These are phyloP conservation scores for Graphiopsis chlorocephala DNA, from an alignment of 2,329 filamentous ascomycete genomes.

Conservation along the genomic window DNA sequence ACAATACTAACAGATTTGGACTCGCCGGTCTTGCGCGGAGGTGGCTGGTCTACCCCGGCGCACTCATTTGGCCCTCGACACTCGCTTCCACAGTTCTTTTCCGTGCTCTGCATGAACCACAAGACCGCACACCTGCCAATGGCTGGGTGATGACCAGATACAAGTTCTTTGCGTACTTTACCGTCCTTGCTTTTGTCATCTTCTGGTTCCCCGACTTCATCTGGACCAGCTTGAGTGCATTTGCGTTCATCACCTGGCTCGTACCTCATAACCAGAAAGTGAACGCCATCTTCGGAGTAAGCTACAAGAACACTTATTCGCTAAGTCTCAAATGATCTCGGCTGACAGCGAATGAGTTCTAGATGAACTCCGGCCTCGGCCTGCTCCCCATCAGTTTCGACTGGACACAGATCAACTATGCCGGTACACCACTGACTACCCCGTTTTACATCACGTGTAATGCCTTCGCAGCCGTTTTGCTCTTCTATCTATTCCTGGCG, in stretches of 20 bases:
- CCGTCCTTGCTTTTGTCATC: slow-evolving; percentile 43
- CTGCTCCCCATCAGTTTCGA: slow-evolving; percentile 89
- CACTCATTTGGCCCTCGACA: background rate
- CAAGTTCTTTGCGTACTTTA: slow-evolving; percentile 78
- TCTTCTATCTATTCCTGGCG: background rate
- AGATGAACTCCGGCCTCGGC: slow-evolving; percentile 61
- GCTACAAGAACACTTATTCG: background rate
- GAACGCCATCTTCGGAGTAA: background rate
- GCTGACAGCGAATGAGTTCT: background rate
- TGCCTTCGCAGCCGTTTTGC: slow-evolving; percentile 48
- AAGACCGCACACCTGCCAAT: slow-evolving; percentile 53
- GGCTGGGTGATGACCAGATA: slow-evolving; percentile 81
- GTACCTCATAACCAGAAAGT: slow-evolving; percentile 44
- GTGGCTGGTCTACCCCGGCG: background rate
- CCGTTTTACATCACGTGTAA: slow-evolving; percentile 71
- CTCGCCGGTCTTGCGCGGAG: background rate
- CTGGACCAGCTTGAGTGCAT: background rate
- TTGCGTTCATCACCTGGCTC: background rate
- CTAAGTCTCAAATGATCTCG: background rate
- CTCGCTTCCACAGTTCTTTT: background rate
- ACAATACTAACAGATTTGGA: background rate
- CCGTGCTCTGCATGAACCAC: slow-evolving; percentile 59
- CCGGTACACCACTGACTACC: slow-evolving; percentile 61
- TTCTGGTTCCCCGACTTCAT: background rate
- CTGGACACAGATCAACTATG: slow-evolving; percentile 77